Evolutionary conservation across 768 basidiomycete species (phyloP).

Genomic region (Podaxis sp.): DNA sequence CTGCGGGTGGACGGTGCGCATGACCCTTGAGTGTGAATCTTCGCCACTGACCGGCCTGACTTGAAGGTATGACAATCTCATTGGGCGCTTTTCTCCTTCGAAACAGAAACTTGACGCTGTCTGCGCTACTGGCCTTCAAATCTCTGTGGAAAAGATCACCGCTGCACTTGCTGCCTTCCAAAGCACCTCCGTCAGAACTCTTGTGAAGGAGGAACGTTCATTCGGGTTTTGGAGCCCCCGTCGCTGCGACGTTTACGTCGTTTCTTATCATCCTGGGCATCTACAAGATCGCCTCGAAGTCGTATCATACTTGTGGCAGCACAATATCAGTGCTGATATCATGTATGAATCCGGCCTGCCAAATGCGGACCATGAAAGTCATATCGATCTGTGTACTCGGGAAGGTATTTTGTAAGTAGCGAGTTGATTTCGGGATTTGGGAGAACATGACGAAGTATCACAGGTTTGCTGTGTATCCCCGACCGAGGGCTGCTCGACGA

Average conservation of each 20-base stretch:
- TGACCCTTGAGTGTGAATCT: not conserved
- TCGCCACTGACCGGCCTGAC: not conserved
- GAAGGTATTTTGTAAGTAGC: constrained; percentile 79
- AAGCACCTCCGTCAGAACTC: constrained; percentile 60
- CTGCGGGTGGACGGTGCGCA: constrained; percentile 75
- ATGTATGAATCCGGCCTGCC: constrained; percentile 79
- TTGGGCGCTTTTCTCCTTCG: constrained; percentile 55
- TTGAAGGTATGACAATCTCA: constrained; percentile 69
- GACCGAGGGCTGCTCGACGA: constrained; percentile 52
- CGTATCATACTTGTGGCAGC: constrained; percentile 72
- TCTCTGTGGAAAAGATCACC: constrained; percentile 78
- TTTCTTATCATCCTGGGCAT: constrained; percentile 74
- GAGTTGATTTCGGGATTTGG: not conserved
- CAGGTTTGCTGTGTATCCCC: constrained; percentile 44
- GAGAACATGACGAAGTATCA: not conserved
- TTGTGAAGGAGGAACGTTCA: constrained; percentile 76
- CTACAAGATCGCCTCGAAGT: constrained; percentile 78
- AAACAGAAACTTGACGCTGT: constrained; percentile 52
- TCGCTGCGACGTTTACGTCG: constrained; percentile 83
- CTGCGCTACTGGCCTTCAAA: constrained; percentile 73
- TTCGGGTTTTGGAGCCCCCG: constrained; percentile 92
- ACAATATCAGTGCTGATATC: constrained; percentile 81
- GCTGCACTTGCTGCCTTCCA: constrained; percentile 68
- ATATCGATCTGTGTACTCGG: constrained; percentile 65
- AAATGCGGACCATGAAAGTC: constrained; percentile 61